Evolutionary conservation across 495 filamentous ascomycete species (phyloP).

Genomic region (Aspergillus sparsus): DNA sequence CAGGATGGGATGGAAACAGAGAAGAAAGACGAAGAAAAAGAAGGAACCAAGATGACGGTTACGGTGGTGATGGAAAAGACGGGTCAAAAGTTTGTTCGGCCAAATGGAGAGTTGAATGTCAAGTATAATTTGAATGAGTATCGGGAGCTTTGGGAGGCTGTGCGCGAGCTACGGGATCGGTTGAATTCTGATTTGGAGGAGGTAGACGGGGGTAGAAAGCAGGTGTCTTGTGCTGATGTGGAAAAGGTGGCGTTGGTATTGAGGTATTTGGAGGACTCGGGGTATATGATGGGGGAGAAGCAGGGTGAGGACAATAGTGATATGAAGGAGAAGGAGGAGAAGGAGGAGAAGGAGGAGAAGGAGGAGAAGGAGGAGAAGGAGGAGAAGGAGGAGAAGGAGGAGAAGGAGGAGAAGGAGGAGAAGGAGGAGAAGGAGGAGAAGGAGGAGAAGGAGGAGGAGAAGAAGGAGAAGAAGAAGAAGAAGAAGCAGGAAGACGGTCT

Average conservation of each 20-base stretch:
- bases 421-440: neutral
- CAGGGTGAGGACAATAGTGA: neutral
- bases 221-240: constrained; percentile 57
- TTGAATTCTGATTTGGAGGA: constrained; percentile 32
- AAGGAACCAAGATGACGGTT: too few relatives aligned
- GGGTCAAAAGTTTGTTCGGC: constrained; percentile 33
- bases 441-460: neutral
- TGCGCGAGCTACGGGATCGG: constrained; percentile 45
- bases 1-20: constrained; percentile 1
- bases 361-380: neutral
- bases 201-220: constrained; percentile 4
- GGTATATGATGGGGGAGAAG: constrained; percentile 12
- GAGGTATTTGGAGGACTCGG: constrained; percentile 36
- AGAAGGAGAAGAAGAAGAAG: neutral
- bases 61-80: too few relatives aligned
- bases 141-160: constrained; percentile 48
- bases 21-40: constrained; percentile 9
- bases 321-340: neutral
- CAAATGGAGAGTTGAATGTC: constrained; percentile 50
- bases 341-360: neutral
- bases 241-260: constrained; percentile 70
- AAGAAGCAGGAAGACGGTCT: neutral
- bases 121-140: constrained; percentile 72
- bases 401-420: neutral
- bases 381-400: constrained; percentile 2